A percentile compares a stretch with the other conserved stretches of the same genome.
phyloP scores from a whole-genome alignment of 306 rosid species.

The Quercus wislizeni region DNA sequence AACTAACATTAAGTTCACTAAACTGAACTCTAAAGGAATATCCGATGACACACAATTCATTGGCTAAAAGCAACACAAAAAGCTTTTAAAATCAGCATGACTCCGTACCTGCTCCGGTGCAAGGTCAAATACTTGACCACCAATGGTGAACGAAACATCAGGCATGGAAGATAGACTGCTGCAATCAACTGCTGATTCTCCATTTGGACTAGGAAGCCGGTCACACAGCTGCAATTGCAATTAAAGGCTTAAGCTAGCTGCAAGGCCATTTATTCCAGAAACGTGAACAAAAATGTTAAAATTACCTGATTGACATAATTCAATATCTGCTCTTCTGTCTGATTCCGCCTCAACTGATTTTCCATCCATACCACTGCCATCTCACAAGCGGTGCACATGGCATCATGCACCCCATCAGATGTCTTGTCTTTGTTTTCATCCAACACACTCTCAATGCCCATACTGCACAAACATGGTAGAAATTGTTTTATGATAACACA shows the following conservation, averaged over 20 bases:
- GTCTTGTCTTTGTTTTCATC: slow-evolving; percentile 32
- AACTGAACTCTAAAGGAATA: not conserved
- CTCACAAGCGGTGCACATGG: slow-evolving; percentile 68
- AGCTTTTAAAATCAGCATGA: slow-evolving; percentile 1
- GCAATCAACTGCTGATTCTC: slow-evolving; percentile 59
- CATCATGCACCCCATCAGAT: slow-evolving; percentile 36
- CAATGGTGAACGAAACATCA: slow-evolving; percentile 59
- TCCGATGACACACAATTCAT: not conserved
- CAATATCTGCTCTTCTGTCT: slow-evolving; percentile 49
- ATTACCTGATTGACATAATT: slow-evolving; percentile 51
- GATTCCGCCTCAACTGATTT: slow-evolving; percentile 46
- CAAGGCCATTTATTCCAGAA: not conserved
- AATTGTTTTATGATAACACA: not conserved
- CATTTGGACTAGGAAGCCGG: slow-evolving; percentile 47
- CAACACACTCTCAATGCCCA: slow-evolving; percentile 54
- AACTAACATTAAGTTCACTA: not conserved
- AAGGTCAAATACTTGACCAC: slow-evolving; percentile 49
- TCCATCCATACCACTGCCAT: slow-evolving; percentile 74
- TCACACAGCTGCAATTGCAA: slow-evolving; percentile 54
- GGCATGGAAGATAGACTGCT: slow-evolving; percentile 48
- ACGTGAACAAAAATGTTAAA: not conserved
- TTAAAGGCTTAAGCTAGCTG: slow-evolving; percentile 16
- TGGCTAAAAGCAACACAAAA: not conserved
- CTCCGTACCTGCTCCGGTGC: slow-evolving; percentile 46
- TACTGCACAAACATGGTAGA: slow-evolving; percentile 26